Evolutionary conservation across 176 grass and related monocot species (phyloP).

Genomic region (Zea luxurians): DNA sequence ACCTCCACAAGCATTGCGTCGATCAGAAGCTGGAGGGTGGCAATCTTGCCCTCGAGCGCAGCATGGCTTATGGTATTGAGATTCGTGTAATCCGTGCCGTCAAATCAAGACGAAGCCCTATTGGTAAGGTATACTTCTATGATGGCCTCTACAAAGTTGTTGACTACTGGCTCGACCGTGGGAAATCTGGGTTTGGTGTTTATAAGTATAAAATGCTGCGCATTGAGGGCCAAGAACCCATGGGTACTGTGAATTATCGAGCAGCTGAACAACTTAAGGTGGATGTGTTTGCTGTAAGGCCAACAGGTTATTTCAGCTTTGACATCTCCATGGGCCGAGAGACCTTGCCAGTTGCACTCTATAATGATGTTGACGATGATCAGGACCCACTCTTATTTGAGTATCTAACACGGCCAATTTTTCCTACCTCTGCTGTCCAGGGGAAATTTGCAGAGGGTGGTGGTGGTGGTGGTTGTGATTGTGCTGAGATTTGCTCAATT

Average conservation of each 20-base stretch:
- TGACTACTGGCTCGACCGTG: constrained; percentile 76
- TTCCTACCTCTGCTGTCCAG: constrained; percentile 67
- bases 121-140: constrained; percentile 84
- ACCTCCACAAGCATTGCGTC: constrained; percentile 63
- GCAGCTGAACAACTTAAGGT: constrained; percentile 74
- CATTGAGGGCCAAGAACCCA: constrained; percentile 87
- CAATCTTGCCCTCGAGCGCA: constrained; percentile 90
- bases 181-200: constrained; percentile 85
- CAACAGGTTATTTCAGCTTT: constrained; percentile 79
- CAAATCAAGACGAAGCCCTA: constrained; percentile 48
- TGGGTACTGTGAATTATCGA: constrained; percentile 75
- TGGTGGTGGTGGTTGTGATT: constrained; percentile 71
- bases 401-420: constrained; percentile 74
- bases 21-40: constrained; percentile 85
- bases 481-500: constrained; percentile 58
- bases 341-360: constrained; percentile 62
- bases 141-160: constrained; percentile 95
- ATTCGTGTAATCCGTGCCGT: constrained; percentile 84
- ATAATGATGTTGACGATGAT: constrained; percentile 90
- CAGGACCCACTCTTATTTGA: constrained; percentile 76
- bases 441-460: constrained; percentile 59
- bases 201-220: constrained; percentile 92
- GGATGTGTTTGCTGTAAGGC: constrained; percentile 55
- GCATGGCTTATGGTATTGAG: constrained; percentile 95
- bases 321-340: constrained; percentile 88